Conservation (phyloP, 2,329 filamentous ascomycete genomes). For the Neopestalotiopsis sp. region DNA sequence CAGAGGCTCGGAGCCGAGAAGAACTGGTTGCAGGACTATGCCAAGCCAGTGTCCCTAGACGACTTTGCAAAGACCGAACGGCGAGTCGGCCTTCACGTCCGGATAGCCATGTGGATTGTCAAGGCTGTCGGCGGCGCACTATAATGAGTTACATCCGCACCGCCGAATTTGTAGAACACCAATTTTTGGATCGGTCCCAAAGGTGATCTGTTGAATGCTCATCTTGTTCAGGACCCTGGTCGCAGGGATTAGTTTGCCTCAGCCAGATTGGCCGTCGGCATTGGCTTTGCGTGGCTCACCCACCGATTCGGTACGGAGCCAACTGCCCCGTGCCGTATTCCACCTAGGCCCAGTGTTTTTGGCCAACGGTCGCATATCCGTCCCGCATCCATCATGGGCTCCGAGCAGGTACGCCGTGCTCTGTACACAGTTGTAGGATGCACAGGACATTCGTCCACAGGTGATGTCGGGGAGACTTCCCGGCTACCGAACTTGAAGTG, state of each 20-base stretch:
- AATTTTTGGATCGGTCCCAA: not conserved
- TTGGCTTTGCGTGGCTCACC: not conserved
- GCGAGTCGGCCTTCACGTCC: slow-evolving; percentile 83
- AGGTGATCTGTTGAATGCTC: not conserved
- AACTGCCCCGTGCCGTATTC: not conserved
- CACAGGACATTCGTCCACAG: not conserved
- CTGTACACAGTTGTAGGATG: not conserved
- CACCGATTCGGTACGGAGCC: slow-evolving; percentile 11
- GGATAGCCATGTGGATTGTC: slow-evolving; percentile 94
- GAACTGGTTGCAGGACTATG: slow-evolving; percentile 77
- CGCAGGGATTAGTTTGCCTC: not conserved
- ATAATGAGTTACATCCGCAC: slow-evolving; percentile 44
- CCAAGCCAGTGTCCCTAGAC: slow-evolving; percentile 70
- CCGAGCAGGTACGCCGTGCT: not conserved
- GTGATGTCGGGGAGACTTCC: not conserved
- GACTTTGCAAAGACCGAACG: slow-evolving; percentile 84
- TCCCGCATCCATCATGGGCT: not conserved
- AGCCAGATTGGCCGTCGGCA: not conserved
- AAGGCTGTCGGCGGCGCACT: slow-evolving; percentile 85
- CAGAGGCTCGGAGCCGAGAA: slow-evolving; percentile 79
- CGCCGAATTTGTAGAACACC: not conserved
- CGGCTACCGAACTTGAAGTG: slow-evolving; percentile 6
- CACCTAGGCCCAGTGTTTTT: not conserved
- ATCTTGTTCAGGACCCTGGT: not conserved
- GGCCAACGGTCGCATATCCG: not conserved